phyloP scores from a whole-genome alignment of 2,329 filamentous ascomycete species.

The Fusarium algeriense region DNA sequence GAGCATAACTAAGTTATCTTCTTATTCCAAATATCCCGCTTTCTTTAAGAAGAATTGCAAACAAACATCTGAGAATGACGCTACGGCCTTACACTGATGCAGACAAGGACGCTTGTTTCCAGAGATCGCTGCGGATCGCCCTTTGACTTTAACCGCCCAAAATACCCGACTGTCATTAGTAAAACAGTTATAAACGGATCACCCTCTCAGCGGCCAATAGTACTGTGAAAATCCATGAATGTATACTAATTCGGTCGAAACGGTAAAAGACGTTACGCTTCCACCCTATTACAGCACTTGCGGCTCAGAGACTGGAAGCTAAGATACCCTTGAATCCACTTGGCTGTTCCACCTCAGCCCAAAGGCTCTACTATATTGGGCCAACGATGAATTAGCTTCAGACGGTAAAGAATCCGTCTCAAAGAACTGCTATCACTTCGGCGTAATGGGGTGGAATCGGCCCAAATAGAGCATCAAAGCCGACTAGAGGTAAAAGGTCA shows the following conservation, averaged over 20 bases:
- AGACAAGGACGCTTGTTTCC: neutral
- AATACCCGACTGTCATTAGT: neutral
- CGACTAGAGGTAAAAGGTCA: neutral
- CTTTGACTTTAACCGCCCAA: conserved; percentile 6
- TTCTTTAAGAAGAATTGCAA: neutral
- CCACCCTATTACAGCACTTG: neutral
- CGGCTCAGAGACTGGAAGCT: conserved; percentile 5
- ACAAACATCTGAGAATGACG: neutral
- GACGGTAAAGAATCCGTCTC: neutral
- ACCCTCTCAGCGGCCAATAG: neutral
- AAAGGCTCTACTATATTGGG: neutral
- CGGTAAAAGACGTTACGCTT: neutral
- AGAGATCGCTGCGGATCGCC: conserved; percentile 13
- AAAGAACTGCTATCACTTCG: neutral
- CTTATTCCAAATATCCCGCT: neutral
- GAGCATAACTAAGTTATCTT: neutral
- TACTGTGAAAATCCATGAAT: neutral
- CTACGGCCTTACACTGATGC: neutral
- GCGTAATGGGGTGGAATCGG: neutral
- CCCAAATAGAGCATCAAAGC: neutral
- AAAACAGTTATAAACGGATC: neutral
- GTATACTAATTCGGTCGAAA: neutral
- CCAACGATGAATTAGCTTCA: conserved; percentile 2
- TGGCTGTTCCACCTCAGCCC: conserved; percentile 3
- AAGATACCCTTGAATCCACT: conserved; percentile 5